These are phyloP conservation scores for Penstemon davidsonii DNA, from an alignment of 257 asterid species.

Conservation along the genomic window DNA sequence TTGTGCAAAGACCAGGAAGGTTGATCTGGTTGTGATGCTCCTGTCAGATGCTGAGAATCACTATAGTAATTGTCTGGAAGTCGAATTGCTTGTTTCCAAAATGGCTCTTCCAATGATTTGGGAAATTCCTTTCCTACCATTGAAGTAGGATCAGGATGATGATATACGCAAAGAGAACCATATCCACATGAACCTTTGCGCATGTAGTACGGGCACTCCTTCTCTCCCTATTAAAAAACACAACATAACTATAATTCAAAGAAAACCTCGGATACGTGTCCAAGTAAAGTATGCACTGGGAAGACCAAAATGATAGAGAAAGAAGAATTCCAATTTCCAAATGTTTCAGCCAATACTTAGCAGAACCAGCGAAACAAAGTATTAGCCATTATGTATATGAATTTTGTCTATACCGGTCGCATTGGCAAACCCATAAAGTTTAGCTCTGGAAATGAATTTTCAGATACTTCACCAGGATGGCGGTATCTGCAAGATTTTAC, in stretches of 20 bases:
- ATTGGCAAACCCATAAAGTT: no score
- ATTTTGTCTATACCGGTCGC: no score
- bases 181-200: conserved; percentile 44
- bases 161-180: conserved; percentile 35
- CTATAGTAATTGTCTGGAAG: conserved; percentile 19
- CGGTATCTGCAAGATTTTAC: conserved; percentile 36
- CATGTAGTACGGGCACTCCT: conserved; percentile 45
- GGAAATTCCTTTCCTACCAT: conserved; percentile 20
- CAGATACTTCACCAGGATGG: no score
- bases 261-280: background rate
- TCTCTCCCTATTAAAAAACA: conserved; percentile 37
- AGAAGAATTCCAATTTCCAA: background rate
- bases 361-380: no score
- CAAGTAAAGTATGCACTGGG: background rate
- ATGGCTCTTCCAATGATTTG: conserved; percentile 23
- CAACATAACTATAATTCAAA: background rate
- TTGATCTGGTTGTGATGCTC: conserved; percentile 26
- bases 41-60: conserved; percentile 28
- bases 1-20: conserved; percentile 30
- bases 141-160: conserved; percentile 45
- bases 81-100: background rate
- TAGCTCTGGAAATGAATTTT: no score
- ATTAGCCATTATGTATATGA: no score
- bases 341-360: no score
- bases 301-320: background rate